Percentiles rank a stretch among this genome's conserved stretches.
phyloP scores from a whole-genome alignment of 345 rosid genomes.

The Xanthoceras sorbifolium region DNA sequence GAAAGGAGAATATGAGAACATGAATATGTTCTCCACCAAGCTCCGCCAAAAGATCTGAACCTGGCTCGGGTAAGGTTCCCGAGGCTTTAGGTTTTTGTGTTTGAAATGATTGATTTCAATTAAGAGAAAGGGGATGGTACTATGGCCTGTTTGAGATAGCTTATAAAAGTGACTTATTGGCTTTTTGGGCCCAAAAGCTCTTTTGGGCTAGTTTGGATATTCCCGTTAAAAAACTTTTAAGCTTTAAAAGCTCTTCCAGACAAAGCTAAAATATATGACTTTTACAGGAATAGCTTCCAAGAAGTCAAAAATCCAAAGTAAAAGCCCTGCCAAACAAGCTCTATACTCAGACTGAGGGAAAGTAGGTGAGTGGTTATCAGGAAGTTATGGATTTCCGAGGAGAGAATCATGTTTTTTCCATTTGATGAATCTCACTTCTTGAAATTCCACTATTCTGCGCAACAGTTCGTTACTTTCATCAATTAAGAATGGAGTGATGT shows the following conservation, averaged over 20 bases:
- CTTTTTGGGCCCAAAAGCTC: too few relatives aligned
- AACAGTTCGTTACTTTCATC: constrained; percentile 34
- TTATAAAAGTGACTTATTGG: too few relatives aligned
- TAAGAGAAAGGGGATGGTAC: constrained; percentile 39
- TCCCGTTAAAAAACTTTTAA: too few relatives aligned
- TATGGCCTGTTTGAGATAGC: too few relatives aligned
- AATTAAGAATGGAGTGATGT: neutral
- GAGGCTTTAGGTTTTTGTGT: constrained; percentile 44
- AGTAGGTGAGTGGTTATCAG: constrained; percentile 45
- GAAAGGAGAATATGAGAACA: too few relatives aligned
- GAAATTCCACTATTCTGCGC: constrained; percentile 29
- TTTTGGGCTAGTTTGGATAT: too few relatives aligned
- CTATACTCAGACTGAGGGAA: constrained; percentile 31
- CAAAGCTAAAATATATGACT: too few relatives aligned
- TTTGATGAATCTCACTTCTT: constrained; percentile 26
- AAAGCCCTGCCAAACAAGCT: too few relatives aligned
- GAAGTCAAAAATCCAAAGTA: too few relatives aligned
- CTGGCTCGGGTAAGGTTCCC: constrained; percentile 37
- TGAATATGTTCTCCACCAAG: too few relatives aligned
- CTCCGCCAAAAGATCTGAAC: constrained; percentile 38
- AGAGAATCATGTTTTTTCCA: constrained; percentile 53
- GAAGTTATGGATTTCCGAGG: constrained; percentile 37
- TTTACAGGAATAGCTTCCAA: too few relatives aligned
- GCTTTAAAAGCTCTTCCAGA: too few relatives aligned
- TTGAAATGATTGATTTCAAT: constrained; percentile 29